Evolutionary conservation across 1,284 basidiomycete genomes (phyloP), one percentile per base, ranked within the genome.

Genomic region (Athelia psychrophila): DNA sequence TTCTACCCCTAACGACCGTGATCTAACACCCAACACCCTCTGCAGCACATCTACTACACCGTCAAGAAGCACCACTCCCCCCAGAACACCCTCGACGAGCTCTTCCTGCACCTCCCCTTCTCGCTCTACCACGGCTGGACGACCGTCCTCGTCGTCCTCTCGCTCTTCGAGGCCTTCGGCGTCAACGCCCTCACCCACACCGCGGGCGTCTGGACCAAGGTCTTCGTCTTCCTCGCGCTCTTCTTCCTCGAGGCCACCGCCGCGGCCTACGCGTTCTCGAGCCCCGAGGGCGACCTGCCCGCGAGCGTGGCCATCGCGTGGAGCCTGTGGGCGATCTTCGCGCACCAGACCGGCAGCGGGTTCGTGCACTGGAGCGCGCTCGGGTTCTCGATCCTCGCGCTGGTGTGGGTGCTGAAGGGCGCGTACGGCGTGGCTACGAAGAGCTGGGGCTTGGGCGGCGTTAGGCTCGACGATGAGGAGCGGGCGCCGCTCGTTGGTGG

Each of bases 111-210:
- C 64, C 81, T 92, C 13, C 93, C 93, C 9, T 95, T 95, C 80
- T 94, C 91, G 10, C 82, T 95, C 51, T 97, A 90, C 75, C 95
- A 97, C 66, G 95, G 95, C 47, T 96, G 94, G 89, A 93, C 92
- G 13, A 94, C 93, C 47, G 88, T 97, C 49, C 83, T 97, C 53
- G 89, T 96, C 58, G 78, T 97, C 56, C 75, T 97, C 55, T 89
- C 91, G 45, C 88, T 82, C 3, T 97, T 98, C 67, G 88, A 95
- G 66, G 94, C 93, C 0, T 96, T 96, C 62, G 95, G 95, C 57
- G 84, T 86, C 54, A 80, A 95, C 66, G 83, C 90, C 0, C 63
- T 77, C 58, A 70, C 68, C 47, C 75, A 89, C 58, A 70, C 69
- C 38, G 85, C 93, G 1, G 93, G 93, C 23, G 72, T 95, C 54